Base-by-base conservation (phyloP, 495 filamentous ascomycete species). In the Penicillium desertorum region DNA sequence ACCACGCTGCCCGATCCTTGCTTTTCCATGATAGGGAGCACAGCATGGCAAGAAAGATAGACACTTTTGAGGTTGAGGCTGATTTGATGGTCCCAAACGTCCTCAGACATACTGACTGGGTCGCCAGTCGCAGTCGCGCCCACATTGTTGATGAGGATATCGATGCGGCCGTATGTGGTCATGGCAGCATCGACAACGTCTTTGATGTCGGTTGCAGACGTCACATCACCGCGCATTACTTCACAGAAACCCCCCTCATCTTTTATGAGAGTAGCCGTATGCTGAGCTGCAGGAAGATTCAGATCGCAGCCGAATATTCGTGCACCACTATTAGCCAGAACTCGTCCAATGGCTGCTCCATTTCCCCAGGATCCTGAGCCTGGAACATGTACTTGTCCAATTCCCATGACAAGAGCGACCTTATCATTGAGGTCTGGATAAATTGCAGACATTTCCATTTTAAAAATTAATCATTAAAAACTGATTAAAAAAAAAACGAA, bases 141-240 rank as follows among this genome's bases (percentile, higher is more conserved):
- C 5, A 82, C 79, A 57, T 81, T 81, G 58, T 81, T 81, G 8
- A 81, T 65, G 11, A 83, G 70, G 39, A 83, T 77, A 54, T 82
- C 80, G 17, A 83, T 78, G 4, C 79, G 63, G 25, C 73, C 74
- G 49, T 81, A 59, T 54, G 72, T 76, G 0, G 50, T 51, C 42
- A 79, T 59, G 45, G 71, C 72, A 3, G 67, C 62, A 11, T 74
- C 66, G 4, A 81, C 68, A 4, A 79, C 60, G 25, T 54, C 60
- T 58, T 71, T 52, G 29, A 79, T 65, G 9, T 73, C 65, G 1
- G 45, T 23, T 5, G 67, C 62, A 12, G 60, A 70, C 1, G 74
- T 81, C 16, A 74, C 79, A 60, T 82, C 72, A 6, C 66, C 70
- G 17, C 61, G 45, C 41, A 77, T 51, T 25, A 73, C 74, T 0